Evolutionary conservation across 2,329 filamentous ascomycete species (phyloP), one percentile per base, ranked within the genome.

Genomic region (Sarocladium brachiariae): DNA sequence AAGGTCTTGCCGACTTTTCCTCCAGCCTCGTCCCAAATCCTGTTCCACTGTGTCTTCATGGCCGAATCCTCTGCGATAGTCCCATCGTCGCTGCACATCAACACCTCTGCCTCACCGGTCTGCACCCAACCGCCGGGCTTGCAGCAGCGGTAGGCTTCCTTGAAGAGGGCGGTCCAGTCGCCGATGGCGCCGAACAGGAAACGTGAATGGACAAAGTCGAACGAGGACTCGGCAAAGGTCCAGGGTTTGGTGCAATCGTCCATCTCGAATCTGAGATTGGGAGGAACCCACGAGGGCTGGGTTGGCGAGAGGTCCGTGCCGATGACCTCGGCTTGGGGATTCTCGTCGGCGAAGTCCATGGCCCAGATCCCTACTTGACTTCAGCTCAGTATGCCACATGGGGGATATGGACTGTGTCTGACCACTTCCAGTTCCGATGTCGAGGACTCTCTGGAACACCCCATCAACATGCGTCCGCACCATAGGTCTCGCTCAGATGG

Each of bases 211-310:
- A 70, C 66, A 31, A 58, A 68, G 34, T 66, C 63, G 37, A 64
- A 65, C 8, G 56, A 51, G 2, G 52, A 41, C 0, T 39, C 7
- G 35, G 56, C 49, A 24, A 63, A 57, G 2, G 49, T 51, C 81
- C 81, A 84, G 1, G 76, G 69, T 30, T 76, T 69, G 57, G 83
- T 77, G 16, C 74, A 70, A 56, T 84, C 78, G 57, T 83, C 80
- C 7, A 84, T 69, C 34, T 81, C 60, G 57, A 83, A 83, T 5
- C 68, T 70, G 50, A 81, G 70, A 54, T 83, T 83, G 2, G 76
- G 72, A 2, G 80, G 80, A 1, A 82, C 71, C 35, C 35, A 56
- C 24, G 18, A 1, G 4, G 51, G 54, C 6, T 56, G 56, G 8
- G 50, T 52, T 1, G 51, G 51, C 10, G 53, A 53, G 2, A 54